Base-by-base conservation (phyloP, 2,329 filamentous ascomycete species). In the Stylonectria norvegica region DNA sequence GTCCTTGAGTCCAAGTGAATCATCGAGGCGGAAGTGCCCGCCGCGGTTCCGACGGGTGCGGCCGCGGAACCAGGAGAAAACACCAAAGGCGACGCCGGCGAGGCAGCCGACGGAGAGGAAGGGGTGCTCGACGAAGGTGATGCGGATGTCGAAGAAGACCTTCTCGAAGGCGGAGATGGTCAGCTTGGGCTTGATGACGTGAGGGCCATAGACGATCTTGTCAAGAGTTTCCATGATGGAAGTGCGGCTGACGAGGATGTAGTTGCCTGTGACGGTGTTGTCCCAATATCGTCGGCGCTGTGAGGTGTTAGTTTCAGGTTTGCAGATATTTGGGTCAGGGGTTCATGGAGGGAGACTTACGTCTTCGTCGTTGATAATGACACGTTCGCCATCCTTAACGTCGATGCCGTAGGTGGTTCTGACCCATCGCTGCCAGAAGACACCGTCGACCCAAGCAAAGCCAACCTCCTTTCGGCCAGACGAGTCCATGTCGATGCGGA, bases 371-470 rank as follows among this genome's bases (percentile, higher is more conserved):
- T 96, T 96, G 68, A 98, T 93, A 43, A 98, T 85, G 40, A 98
- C 87, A 48, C 88, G 81, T 64, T 97, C 93, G 34, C 91, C 90
- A 48, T 93, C 83, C 59, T 78, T 83, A 46, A 93, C 83, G 55
- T 94, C 86, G 52, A 97, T 85, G 39, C 91, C 91, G 59, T 95
- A 98, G 0, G 91, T 96, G n/a, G 85, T 90, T 52, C 85, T 79
- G 50, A 98, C 81, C 93, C 93, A 98, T 47, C 91, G 80, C 66
- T 97, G 90, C 93, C 93, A 98, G 65, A 97, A 97, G 6, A 88
- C 79, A 36, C 90, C 89, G 61, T 98, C 93, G 10, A 97, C 89
- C 93, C 93, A 98, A 10, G 93, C 93, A 65, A 98, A 98, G 7
- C 81, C 80, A 29, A 97, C 89, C 61, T 95, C 86, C 64, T 91